These are phyloP conservation scores for Boletus edulis DNA, from an alignment of 768 basidiomycete species.

Conservation along the genomic window DNA sequence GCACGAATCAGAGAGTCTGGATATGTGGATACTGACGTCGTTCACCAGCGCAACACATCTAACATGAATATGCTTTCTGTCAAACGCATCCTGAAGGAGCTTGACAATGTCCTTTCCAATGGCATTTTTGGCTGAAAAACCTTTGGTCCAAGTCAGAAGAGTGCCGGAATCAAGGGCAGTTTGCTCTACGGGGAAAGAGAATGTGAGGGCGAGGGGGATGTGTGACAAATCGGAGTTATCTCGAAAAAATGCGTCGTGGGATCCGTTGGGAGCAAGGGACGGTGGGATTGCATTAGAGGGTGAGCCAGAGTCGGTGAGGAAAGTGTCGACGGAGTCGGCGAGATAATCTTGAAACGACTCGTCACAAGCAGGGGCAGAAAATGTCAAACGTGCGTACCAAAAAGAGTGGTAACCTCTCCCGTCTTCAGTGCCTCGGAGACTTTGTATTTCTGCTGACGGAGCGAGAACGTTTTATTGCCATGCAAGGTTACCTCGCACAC, in stretches of 20 bases:
- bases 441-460: conserved; percentile 95
- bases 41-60: conserved; percentile 91
- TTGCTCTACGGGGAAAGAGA: conserved; percentile 97
- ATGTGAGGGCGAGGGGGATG: conserved; percentile 85
- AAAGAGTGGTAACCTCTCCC: conserved; percentile 83
- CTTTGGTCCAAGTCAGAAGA: conserved; percentile 95
- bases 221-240: conserved; percentile 38
- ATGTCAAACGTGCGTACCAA: conserved; percentile 52
- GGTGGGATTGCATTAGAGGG: conserved; percentile 25
- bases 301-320: conserved; percentile 62
- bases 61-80: conserved; percentile 89
- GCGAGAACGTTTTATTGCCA: conserved; percentile 83
- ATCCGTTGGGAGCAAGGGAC: conserved; percentile 18
- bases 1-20: not conserved
- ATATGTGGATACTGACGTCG: conserved; percentile 66
- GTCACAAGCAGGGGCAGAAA: conserved; percentile 6
- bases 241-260: conserved; percentile 12
- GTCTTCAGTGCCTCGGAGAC: conserved; percentile 93
- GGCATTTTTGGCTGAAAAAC: conserved; percentile 90
- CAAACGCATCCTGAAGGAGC: conserved; percentile 88
- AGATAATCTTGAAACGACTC: conserved; percentile 74
- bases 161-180: conserved; percentile 88
- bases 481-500: conserved; percentile 93
- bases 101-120: conserved; percentile 86
- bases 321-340: conserved; percentile 93